Evolutionary conservation across 2,329 filamentous ascomycete genomes (phyloP).

Genomic region (Colletotrichum sp.): DNA sequence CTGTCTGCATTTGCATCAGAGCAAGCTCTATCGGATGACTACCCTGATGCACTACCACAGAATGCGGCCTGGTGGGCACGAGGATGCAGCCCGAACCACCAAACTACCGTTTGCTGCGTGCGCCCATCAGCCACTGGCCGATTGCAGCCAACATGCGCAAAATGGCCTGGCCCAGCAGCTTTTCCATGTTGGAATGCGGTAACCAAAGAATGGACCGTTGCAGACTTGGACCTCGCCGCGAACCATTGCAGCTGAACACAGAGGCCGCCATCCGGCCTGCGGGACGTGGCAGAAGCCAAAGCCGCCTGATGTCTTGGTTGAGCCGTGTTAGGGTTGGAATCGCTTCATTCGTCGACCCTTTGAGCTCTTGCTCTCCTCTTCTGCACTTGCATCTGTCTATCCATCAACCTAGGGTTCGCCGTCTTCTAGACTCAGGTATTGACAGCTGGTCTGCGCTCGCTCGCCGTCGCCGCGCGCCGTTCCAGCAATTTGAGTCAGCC

Average conservation of each 20-base stretch:
- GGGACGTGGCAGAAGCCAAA: not conserved
- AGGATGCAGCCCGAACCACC: not conserved
- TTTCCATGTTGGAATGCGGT: not conserved
- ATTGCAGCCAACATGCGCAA: not conserved
- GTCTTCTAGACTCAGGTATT: not conserved
- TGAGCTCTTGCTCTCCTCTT: not conserved
- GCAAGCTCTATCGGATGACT: not conserved
- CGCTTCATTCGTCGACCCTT: not conserved
- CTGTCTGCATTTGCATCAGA: not conserved
- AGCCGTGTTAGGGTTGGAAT: not conserved
- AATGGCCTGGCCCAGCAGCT: not conserved
- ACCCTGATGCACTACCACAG: not conserved
- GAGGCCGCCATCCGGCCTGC: not conserved
- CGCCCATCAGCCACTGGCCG: not conserved
- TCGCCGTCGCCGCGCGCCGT: not conserved
- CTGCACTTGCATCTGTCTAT: not conserved
- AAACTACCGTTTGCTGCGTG: not conserved
- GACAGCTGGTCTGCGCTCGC: constrained; percentile 1
- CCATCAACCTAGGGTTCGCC: not conserved
- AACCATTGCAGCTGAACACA: not conserved
- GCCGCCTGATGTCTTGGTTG: not conserved
- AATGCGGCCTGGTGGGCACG: not conserved
- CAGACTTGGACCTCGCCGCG: not conserved
- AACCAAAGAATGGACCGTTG: constrained; percentile 16
- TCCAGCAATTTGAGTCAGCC: not conserved